Conservation (phyloP, 176 grass and related monocot genomes). For the Phoenix roebelenii region DNA sequence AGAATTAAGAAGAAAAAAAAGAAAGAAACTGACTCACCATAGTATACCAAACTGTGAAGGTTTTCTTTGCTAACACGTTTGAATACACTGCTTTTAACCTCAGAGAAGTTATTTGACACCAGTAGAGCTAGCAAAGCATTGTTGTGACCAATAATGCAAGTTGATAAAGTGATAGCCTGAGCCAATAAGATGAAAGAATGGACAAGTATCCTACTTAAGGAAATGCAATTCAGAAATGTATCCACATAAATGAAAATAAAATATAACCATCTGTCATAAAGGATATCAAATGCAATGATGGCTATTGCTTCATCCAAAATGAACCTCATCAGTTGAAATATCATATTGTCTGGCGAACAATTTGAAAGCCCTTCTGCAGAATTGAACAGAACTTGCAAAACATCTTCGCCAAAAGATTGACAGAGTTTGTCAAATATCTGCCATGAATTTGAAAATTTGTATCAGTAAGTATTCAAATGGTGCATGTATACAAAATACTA, state of each 20-base stretch:
- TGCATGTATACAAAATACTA: slow-evolving; percentile 9
- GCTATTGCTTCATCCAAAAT: slow-evolving; percentile 78
- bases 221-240: slow-evolving; percentile 23
- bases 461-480: slow-evolving; percentile 5
- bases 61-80: slow-evolving; percentile 99
- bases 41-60: slow-evolving; percentile 93
- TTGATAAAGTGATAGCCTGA: slow-evolving; percentile 90
- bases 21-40: slow-evolving; percentile 51
- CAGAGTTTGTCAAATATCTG: slow-evolving; percentile 99
- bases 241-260: slow-evolving; percentile 2
- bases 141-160: slow-evolving; percentile 96
- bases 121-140: slow-evolving; percentile 90
- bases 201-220: slow-evolving; percentile 80
- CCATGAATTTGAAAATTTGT: slow-evolving; percentile 5
- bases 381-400: slow-evolving; percentile 94
- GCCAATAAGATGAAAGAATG: slow-evolving; percentile 96
- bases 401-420: slow-evolving; percentile 97
- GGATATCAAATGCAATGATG: slow-evolving; percentile 96
- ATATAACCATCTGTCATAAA: slow-evolving; percentile 22
- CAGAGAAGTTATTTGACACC: slow-evolving; percentile 93
- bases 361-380: slow-evolving; percentile 85
- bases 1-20: slow-evolving; percentile 13
- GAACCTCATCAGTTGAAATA: slow-evolving; percentile 71
- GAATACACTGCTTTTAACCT: slow-evolving; percentile 98
- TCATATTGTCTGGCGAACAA: slow-evolving; percentile 50